Conservation (phyloP, 306 rosid genomes). For the Castanospermum australe region DNA sequence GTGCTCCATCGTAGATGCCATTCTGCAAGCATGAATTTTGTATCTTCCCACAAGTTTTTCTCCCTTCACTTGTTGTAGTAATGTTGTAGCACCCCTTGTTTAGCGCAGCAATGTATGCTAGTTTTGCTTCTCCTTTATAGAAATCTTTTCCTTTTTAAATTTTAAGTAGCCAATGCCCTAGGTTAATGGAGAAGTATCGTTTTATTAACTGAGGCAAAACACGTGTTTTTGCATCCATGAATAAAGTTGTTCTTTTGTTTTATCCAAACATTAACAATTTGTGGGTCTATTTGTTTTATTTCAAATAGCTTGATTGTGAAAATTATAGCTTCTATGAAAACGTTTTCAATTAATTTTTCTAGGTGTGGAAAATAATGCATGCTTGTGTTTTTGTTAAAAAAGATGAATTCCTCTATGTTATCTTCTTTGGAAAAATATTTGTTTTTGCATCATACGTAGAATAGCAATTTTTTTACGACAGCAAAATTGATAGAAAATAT, state of each 20-base stretch:
- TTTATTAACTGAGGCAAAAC: too few species aligned
- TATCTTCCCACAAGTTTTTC: slow-evolving; percentile 2
- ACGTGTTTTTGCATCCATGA: not conserved
- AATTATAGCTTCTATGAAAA: not conserved
- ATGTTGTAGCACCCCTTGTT: too few species aligned
- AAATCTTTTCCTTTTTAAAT: not conserved
- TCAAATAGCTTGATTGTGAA: not conserved
- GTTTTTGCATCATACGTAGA: too few species aligned
- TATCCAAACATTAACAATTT: not conserved
- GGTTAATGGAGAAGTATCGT: not conserved
- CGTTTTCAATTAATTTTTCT: too few species aligned
- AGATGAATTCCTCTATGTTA: too few species aligned
- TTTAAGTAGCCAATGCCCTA: not conserved
- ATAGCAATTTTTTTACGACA: too few species aligned
- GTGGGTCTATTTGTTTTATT: not conserved
- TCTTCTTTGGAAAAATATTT: too few species aligned
- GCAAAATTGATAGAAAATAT: too few species aligned
- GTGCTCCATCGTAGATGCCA: slow-evolving; percentile 79
- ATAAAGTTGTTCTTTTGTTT: not conserved
- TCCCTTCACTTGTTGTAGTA: slow-evolving; percentile 8
- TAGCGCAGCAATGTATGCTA: slow-evolving; percentile 7
- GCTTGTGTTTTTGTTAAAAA: too few species aligned
- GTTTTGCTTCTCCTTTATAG: not conserved
- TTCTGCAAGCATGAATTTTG: slow-evolving; percentile 25
- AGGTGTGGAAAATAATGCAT: too few species aligned